phyloP scores from a whole-genome alignment of 257 asterid genomes.

The Plantago ovata region DNA sequence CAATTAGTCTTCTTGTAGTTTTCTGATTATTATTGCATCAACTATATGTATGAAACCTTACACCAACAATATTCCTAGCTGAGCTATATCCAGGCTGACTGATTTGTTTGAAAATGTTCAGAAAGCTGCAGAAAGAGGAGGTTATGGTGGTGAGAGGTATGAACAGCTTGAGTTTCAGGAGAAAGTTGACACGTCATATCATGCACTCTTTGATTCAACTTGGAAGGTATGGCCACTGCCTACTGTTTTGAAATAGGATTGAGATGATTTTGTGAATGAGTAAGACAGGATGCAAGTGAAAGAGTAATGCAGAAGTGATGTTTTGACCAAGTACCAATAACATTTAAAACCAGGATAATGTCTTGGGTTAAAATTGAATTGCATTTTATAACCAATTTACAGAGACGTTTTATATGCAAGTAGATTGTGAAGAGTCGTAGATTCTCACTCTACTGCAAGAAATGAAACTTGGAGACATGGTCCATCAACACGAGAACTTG shows the following conservation, averaged over 20 bases:
- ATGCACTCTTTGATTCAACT: conserved; percentile 50
- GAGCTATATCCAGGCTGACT: conserved; percentile 5
- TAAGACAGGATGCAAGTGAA: no score
- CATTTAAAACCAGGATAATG: no score
- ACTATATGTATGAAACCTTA: not conserved
- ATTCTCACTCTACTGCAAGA: no score
- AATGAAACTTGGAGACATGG: not conserved
- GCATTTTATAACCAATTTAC: no score
- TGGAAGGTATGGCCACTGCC: conserved; percentile 65
- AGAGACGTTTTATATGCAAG: no score
- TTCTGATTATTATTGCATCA: conserved; percentile 10
- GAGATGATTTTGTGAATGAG: no score
- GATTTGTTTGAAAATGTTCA: conserved; percentile 23
- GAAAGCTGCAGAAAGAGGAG: conserved; percentile 97
- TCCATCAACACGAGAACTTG: no score
- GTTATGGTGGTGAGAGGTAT: conserved; percentile 92
- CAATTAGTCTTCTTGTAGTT: not conserved
- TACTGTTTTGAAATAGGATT: no score
- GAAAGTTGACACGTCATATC: conserved; percentile 59
- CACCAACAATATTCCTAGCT: conserved; percentile 13
- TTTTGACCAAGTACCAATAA: no score
- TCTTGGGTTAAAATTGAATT: no score
- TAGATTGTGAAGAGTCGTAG: not conserved
- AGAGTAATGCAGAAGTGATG: no score
- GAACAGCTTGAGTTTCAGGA: conserved; percentile 95